A percentile compares a stretch with the other conserved stretches of the same genome.
phyloP scores from a whole-genome alignment of 805 yeast species.

The Millerago galiae region DNA sequence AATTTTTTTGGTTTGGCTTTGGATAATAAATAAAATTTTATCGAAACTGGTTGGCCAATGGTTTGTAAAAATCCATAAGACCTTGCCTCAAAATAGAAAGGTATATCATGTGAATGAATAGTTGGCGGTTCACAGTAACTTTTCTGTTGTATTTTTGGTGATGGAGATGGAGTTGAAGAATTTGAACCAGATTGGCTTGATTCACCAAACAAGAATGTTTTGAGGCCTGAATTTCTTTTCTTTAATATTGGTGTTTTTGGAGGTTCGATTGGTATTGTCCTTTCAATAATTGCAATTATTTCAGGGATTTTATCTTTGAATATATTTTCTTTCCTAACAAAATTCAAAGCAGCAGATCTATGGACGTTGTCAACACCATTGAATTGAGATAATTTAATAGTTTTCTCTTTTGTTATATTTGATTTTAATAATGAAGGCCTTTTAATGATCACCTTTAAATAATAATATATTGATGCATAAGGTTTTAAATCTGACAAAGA shows the following conservation, averaged over 20 bases:
- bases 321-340: slow-evolving; percentile 35
- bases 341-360: slow-evolving; percentile 35
- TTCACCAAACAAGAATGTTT: slow-evolving; percentile 1
- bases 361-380: slow-evolving; percentile 12
- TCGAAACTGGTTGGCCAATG: slow-evolving; percentile 14
- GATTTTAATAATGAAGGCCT: slow-evolving; percentile 43
- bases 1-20: slow-evolving; percentile 18
- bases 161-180: slow-evolving; percentile 4
- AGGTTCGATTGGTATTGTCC: slow-evolving; percentile 7
- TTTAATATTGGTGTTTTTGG: not conserved
- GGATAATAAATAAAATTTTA: slow-evolving; percentile 20
- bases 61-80: slow-evolving; percentile 10
- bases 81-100: slow-evolving; percentile 12
- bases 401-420: slow-evolving; percentile 36
- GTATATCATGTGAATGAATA: slow-evolving; percentile 6
- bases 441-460: slow-evolving; percentile 54
- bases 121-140: slow-evolving; percentile 6
- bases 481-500: slow-evolving; percentile 1
- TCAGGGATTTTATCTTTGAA: slow-evolving; percentile 38
- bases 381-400: slow-evolving; percentile 8
- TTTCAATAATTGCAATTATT: slow-evolving; percentile 29
- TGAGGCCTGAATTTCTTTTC: not conserved
- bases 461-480: slow-evolving; percentile 28
- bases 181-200: not conserved
- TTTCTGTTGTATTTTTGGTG: not conserved